These are phyloP conservation scores for Durusdinium trenchii DNA, from an alignment of 73 alveolate species.

Conservation along the genomic window DNA sequence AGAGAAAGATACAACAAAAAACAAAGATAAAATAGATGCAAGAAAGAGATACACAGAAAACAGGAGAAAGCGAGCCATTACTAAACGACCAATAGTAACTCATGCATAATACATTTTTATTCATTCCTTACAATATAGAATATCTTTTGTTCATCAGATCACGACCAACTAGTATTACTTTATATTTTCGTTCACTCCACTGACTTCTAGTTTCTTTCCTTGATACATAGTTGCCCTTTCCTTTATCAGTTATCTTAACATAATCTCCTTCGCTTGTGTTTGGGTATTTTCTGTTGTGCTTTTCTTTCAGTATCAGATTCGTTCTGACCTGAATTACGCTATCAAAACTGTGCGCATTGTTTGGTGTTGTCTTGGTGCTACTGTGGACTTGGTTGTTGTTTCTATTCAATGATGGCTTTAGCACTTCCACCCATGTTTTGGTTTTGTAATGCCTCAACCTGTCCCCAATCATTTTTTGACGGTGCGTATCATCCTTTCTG, in stretches of 20 bases:
- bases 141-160: constrained; percentile 16
- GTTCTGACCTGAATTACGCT: constrained; percentile 7
- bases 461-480: constrained; percentile 38
- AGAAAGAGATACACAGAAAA: background rate
- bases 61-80: background rate
- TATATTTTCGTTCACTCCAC: constrained; percentile 17
- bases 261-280: constrained; percentile 53
- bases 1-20: background rate
- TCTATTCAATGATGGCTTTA: constrained; percentile 18
- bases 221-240: constrained; percentile 26
- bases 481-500: constrained; percentile 44
- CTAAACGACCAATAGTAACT: constrained; percentile 9
- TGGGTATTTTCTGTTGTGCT: constrained; percentile 56
- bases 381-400: background rate
- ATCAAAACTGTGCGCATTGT: constrained; percentile 46
- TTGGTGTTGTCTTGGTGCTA: constrained; percentile 24
- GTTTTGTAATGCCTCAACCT: constrained; percentile 34
- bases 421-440: constrained; percentile 75
- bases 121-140: constrained; percentile 21
- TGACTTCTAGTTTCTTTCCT: constrained; percentile 36
- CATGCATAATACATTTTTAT: constrained; percentile 34
- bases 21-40: constrained; percentile 13
- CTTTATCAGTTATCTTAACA: background rate
- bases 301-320: constrained; percentile 44
- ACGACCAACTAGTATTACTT: constrained; percentile 42